Percentiles rank a stretch among this genome's conserved stretches.
These are phyloP conservation scores for Nicotiana knightiana DNA, from an alignment of 257 asterid species.

Conservation along the genomic window DNA sequence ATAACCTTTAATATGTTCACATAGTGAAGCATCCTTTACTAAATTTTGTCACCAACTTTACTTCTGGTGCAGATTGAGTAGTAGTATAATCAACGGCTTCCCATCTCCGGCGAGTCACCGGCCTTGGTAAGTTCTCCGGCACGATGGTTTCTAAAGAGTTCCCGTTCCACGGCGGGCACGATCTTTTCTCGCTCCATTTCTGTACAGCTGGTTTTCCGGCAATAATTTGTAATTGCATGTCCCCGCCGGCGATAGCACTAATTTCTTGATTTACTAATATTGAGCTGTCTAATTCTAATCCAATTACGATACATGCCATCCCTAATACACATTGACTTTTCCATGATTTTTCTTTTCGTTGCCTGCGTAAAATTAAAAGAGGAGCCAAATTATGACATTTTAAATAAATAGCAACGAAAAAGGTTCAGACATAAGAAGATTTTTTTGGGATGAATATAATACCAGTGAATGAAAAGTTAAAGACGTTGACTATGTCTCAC, in stretches of 20 bases:
- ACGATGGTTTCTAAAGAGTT: constrained; percentile 77
- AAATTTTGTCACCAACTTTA: constrained; percentile 7
- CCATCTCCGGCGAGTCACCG: constrained; percentile 58
- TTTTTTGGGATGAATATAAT: not conserved
- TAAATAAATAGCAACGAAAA: not conserved
- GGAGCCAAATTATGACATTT: not conserved
- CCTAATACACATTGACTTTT: constrained; percentile 28
- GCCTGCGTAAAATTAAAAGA: constrained; percentile 21
- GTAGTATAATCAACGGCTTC: constrained; percentile 33
- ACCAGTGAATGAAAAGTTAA: not conserved
- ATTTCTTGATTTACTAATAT: not conserved
- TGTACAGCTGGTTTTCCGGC: not conserved
- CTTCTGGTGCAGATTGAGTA: constrained; percentile 31
- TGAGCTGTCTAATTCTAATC: constrained; percentile 30
- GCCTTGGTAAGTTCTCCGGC: constrained; percentile 79
- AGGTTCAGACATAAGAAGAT: too few relatives aligned
- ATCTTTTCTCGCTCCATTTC: constrained; percentile 65
- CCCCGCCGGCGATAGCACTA: constrained; percentile 26
- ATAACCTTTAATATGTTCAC: not conserved
- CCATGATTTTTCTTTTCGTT: constrained; percentile 38
- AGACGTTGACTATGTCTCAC: not conserved
- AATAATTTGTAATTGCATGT: constrained; percentile 11
- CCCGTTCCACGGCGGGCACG: constrained; percentile 67
- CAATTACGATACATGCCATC: constrained; percentile 42
- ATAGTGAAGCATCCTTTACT: constrained; percentile 16